phyloP scores from a whole-genome alignment of 805 yeast genomes.

The Dipodascopsis tothii region DNA sequence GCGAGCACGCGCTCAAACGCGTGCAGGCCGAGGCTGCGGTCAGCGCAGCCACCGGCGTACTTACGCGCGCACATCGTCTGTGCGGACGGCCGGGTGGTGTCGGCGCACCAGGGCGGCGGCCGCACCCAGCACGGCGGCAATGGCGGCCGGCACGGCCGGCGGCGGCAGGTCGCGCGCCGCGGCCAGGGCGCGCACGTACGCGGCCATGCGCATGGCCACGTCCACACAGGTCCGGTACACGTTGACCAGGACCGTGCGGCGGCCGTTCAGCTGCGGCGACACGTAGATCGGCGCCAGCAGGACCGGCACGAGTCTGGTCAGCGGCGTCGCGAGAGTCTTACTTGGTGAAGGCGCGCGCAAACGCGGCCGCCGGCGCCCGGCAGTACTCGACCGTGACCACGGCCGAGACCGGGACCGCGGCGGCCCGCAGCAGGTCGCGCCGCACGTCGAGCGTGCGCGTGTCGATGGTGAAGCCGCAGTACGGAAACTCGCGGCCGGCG shows the following conservation, averaged over 20 bases:
- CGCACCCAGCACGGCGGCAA: too few species aligned
- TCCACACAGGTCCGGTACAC: conserved; percentile 13
- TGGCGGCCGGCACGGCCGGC: too few species aligned
- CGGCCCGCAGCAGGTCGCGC: conserved; percentile 9
- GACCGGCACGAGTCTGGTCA: conserved; percentile 3
- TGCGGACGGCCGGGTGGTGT: too few species aligned
- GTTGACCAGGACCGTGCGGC: conserved; percentile 6
- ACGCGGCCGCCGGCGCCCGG: conserved; percentile 2
- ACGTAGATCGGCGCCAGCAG: conserved; percentile 7
- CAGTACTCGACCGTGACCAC: conserved; percentile 7
- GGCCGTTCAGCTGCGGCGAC: conserved; percentile 11
- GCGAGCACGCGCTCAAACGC: too few species aligned
- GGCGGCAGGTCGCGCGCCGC: background rate
- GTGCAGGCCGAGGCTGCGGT: too few species aligned
- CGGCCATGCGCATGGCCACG: conserved; percentile 13
- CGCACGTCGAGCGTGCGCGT: conserved; percentile 9
- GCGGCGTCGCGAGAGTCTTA: background rate
- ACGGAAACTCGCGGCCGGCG: conserved; percentile 13
- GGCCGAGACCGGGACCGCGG: background rate
- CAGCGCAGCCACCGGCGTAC: too few species aligned
- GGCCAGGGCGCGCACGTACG: conserved; percentile 7
- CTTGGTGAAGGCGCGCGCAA: conserved; percentile 2
- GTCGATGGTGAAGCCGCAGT: conserved; percentile 16
- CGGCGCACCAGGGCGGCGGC: too few species aligned
- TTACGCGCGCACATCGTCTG: too few species aligned